Conservation (phyloP, 2,329 filamentous ascomycete species). For the Lachnellula suecica region DNA sequence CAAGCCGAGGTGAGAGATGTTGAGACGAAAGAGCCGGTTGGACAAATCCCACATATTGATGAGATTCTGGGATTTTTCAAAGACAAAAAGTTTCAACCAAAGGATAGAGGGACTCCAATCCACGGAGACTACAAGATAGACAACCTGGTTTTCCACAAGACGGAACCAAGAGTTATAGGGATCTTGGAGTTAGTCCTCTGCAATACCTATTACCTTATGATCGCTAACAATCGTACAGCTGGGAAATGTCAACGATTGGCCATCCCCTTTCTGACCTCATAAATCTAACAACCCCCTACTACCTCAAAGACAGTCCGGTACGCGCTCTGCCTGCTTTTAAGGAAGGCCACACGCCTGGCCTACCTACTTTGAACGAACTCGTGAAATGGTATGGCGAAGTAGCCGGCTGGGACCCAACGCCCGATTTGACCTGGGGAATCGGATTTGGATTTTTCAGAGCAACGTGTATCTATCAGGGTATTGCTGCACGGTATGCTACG, state of each 20-base stretch:
- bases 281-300: conserved; percentile 66
- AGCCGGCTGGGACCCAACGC: conserved; percentile 68
- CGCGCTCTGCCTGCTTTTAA: conserved; percentile 37
- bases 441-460: conserved; percentile 63
- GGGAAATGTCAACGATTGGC: conserved; percentile 98
- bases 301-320: conserved; percentile 25
- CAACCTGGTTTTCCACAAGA: conserved; percentile 86
- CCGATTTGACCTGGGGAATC: conserved; percentile 61
- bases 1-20: conserved; percentile 76
- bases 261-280: conserved; percentile 89
- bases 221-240: conserved; percentile 45
- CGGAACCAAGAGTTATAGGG: conserved; percentile 83
- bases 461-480: conserved; percentile 75
- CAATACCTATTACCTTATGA: not conserved
- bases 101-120: conserved; percentile 75
- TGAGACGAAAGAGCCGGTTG: conserved; percentile 75
- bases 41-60: conserved; percentile 78
- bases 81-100: conserved; percentile 67
- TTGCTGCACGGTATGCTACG: conserved; percentile 81
- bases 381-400: conserved; percentile 66
- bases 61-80: conserved; percentile 79
- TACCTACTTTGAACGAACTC: conserved; percentile 55
- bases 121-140: conserved; percentile 98
- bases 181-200: conserved; percentile 70
- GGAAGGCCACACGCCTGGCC: conserved; percentile 48